Percentiles rank a stretch among this genome's conserved stretches.
Conservation (phyloP, 345 rosid species). For the Syzygium aromaticum region DNA sequence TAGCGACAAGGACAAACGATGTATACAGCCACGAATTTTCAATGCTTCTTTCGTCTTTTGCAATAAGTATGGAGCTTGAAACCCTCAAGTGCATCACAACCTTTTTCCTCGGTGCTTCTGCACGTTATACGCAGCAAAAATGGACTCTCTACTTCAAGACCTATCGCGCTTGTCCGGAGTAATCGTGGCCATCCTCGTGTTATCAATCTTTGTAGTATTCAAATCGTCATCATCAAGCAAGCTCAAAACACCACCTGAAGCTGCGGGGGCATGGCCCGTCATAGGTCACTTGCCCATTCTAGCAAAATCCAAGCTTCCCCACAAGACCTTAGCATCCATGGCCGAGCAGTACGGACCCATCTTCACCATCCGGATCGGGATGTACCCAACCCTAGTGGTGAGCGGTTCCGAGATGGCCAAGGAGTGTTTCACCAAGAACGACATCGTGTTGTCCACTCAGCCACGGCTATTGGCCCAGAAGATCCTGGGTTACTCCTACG, state of each 20-base stretch:
- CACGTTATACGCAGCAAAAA: not conserved
- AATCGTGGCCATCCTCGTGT: not conserved
- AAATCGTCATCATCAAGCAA: conserved; percentile 9
- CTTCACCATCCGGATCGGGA: conserved; percentile 23
- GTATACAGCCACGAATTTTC: not conserved
- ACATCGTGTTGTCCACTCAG: conserved; percentile 17
- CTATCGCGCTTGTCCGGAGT: not conserved
- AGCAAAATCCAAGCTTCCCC: conserved; percentile 6
- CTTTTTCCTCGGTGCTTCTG: not conserved
- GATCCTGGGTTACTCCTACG: conserved; percentile 14
- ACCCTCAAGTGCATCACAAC: not conserved
- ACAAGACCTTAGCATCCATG: conserved; percentile 19
- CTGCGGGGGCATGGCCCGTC: conserved; percentile 16
- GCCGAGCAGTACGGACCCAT: conserved; percentile 31
- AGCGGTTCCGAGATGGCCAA: conserved; percentile 1
- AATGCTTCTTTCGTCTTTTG: not conserved
- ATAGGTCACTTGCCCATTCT: conserved; percentile 31
- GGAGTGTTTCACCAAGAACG: conserved; percentile 25
- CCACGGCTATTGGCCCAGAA: conserved; percentile 5
- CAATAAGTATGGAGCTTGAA: not conserved
- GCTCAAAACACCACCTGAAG: not conserved
- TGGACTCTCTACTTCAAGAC: not conserved
- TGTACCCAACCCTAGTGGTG: conserved; percentile 20
- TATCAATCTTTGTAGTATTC: not conserved
- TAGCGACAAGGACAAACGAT: not conserved